A percentile compares a stretch with the other conserved stretches of the same genome.
phyloP scores from a whole-genome alignment of 2,329 filamentous ascomycete species.

The Neofusicoccum umdonicola region DNA sequence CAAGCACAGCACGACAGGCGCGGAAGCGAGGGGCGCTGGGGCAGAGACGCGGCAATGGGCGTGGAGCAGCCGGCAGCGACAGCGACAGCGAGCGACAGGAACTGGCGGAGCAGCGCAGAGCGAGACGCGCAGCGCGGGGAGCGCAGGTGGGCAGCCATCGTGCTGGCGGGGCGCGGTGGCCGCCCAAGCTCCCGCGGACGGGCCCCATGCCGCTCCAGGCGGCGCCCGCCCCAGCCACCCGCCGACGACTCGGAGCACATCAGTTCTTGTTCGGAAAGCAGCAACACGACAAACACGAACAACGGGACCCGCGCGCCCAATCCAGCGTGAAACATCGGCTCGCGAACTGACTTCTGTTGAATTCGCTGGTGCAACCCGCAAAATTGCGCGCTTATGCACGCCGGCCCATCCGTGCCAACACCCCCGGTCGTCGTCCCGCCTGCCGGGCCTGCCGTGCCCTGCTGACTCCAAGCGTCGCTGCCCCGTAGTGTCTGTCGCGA shows the following conservation, averaged over 20 bases:
- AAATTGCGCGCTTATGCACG: conserved; percentile 6
- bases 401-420: not conserved
- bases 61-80: not conserved
- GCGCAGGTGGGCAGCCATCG: too few species aligned
- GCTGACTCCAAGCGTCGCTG: not conserved
- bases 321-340: not conserved
- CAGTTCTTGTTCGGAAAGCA: too few species aligned
- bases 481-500: not conserved
- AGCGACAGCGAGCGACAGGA: not conserved
- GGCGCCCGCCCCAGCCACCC: not conserved
- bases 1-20: not conserved
- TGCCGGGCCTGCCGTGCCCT: not conserved
- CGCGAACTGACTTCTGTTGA: not conserved
- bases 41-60: not conserved
- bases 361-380: not conserved
- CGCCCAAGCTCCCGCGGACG: too few species aligned
- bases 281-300: not conserved
- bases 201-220: too few species aligned
- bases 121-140: not conserved
- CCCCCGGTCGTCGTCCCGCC: not conserved
- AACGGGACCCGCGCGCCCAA: not conserved
- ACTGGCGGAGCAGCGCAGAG: not conserved
- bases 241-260: too few species aligned
- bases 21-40: not conserved
- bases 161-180: too few species aligned